Percentiles rank a stretch among this genome's conserved stretches.
Evolutionary conservation across 1,139 yeast species (phyloP).

Genomic region (Candida dubliniensis): DNA sequence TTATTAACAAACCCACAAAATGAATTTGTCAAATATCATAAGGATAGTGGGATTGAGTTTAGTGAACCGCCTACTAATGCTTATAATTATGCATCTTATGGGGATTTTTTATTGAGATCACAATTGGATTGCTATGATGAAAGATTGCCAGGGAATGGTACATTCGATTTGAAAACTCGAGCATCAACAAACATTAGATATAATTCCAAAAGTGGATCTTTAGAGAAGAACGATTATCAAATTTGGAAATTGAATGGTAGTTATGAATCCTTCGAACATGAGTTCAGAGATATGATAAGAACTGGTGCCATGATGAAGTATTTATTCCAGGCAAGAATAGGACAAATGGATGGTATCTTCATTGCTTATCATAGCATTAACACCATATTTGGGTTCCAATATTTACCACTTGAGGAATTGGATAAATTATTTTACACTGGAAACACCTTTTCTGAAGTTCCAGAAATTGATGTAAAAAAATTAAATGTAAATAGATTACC

Average conservation of each 20-base stretch:
- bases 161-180: slow-evolving; percentile 88
- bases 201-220: slow-evolving; percentile 65
- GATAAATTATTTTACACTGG: slow-evolving; percentile 48
- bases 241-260: slow-evolving; percentile 60
- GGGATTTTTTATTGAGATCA: slow-evolving; percentile 77
- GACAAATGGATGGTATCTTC: slow-evolving; percentile 95
- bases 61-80: slow-evolving; percentile 20
- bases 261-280: slow-evolving; percentile 79
- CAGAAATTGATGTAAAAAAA: slow-evolving; percentile 13
- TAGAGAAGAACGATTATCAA: slow-evolving; percentile 56
- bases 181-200: slow-evolving; percentile 86
- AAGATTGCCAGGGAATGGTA: slow-evolving; percentile 84
- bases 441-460: slow-evolving; percentile 14
- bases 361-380: slow-evolving; percentile 86
- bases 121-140: slow-evolving; percentile 84
- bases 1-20: slow-evolving; percentile 60
- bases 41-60: slow-evolving; percentile 12
- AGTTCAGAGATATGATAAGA: slow-evolving; percentile 69
- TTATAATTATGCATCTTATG: slow-evolving; percentile 74
- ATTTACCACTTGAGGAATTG: slow-evolving; percentile 70
- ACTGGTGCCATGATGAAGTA: slow-evolving; percentile 79
- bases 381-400: slow-evolving; percentile 86
- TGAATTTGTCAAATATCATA: slow-evolving; percentile 37
- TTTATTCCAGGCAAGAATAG: slow-evolving; percentile 87
- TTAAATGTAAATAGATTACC: slow-evolving; percentile 22